Base-by-base conservation (phyloP, 2,329 filamentous ascomycete genomes). In the Teratosphaeria gauchensis region DNA sequence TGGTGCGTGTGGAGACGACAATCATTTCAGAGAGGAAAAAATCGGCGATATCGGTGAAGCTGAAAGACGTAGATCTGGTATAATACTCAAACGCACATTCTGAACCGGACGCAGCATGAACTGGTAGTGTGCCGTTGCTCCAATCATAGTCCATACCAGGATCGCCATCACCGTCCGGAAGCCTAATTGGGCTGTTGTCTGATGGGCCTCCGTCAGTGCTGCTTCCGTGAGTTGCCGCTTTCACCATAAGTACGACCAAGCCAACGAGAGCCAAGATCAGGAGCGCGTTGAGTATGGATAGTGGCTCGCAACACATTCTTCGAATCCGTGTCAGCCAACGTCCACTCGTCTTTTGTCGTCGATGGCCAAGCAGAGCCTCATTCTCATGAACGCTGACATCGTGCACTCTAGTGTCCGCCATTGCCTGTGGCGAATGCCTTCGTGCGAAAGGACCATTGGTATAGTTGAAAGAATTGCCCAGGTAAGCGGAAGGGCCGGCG, bases 11-110 rank as follows among this genome's bases (percentile, higher is more conserved):
- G 30, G 62, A 60, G n/a, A 58, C 55, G n/a, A 66, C 63, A 28
- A 70, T 64, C 5, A 64, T 52, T 55, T 72, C 69, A 2, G 63
- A 46, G 54, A 71, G 62, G 4, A 62, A 60, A 59, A 71, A 71
- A 46, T 65, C 62, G 12, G 55, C 51, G 11, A 57, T 33, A 8
- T 61, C 14, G 0, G 48, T 24, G 33, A 64, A 68, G 42, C 59
- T 59, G 56, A 64, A 62, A 5, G 53, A 53, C 8, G 46, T 32
- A 32, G 55, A 51, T 24, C 61, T 51, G 56, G 54, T 62, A 55
- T 55, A 61, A 19, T 54, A 57, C 19, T 59, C 56, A 56, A 60
- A 68, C 1, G 59, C 55, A 54, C 62, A 64, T 19, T 59, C 24
- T 4, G 52, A 35, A 24, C 51, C 57, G 24, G 42, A 19, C 19